phyloP scores from a whole-genome alignment of 768 basidiomycete species.

The Tylopilus subfusipes region DNA sequence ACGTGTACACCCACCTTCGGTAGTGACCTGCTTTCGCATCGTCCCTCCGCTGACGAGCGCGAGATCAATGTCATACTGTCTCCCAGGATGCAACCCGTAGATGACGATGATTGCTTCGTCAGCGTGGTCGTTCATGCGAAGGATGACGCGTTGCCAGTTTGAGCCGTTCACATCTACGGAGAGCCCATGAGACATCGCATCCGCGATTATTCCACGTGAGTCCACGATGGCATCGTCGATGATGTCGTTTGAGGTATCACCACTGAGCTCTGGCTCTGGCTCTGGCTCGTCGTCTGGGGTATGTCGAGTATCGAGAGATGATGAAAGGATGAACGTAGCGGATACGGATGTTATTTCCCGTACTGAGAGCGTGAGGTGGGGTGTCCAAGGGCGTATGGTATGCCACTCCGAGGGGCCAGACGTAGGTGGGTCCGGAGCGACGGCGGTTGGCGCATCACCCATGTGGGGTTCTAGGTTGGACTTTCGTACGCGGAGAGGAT shows the following conservation, averaged over 20 bases:
- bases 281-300: constrained; percentile 16
- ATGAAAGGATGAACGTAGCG: constrained; percentile 72
- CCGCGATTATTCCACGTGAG: constrained; percentile 50
- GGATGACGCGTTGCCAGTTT: constrained; percentile 75
- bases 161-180: constrained; percentile 78
- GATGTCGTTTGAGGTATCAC: constrained; percentile 35
- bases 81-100: constrained; percentile 82
- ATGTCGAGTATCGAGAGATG: constrained; percentile 38
- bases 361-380: constrained; percentile 65
- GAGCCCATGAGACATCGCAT: constrained; percentile 69
- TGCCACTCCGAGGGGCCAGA: constrained; percentile 49
- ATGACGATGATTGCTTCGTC: constrained; percentile 92
- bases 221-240: constrained; percentile 31
- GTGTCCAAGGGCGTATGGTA: constrained; percentile 72
- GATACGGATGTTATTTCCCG: constrained; percentile 81
- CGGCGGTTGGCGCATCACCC: constrained; percentile 11
- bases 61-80: constrained; percentile 88
- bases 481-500: background rate
- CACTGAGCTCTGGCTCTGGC: constrained; percentile 31
- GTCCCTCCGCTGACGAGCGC: constrained; percentile 64
- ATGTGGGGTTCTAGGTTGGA: constrained; percentile 7
- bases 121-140: constrained; percentile 72
- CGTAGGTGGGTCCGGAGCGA: constrained; percentile 14
- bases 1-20: constrained; percentile 46
- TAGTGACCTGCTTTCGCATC: constrained; percentile 63